Base-by-base conservation (phyloP, 164 flowering plant species). In the Paratinospora sagittata region DNA sequence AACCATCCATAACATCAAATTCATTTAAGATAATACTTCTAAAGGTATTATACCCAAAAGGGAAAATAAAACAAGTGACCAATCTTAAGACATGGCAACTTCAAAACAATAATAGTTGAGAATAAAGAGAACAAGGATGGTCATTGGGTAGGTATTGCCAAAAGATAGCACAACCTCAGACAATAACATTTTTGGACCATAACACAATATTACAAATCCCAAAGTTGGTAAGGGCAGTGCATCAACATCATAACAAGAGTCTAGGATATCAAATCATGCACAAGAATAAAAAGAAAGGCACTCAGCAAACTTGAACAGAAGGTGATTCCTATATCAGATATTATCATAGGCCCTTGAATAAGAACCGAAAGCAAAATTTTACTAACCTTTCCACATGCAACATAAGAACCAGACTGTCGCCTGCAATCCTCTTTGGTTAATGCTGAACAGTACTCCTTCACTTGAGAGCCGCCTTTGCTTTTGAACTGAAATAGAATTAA, bases 401-500 rank as follows among this genome's bases (percentile, higher is more conserved):
- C 78, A 73, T 76, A 89, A 58, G 92, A 89, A 77, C 88, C 82
- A 81, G 87, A 70, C 70, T 89, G 92, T 36, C 88, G 93, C 45
- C 99, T 75, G 72, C 99, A 95, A 77, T 95, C 99, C 80, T 95
- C 99, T 81, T 95, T 95, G 10, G 99, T 95, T 27, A 95, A 83
- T 27, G 91, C 86, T 19, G 90, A 69, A 74, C 99, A 95, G 65
- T 95, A 95, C 77, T 86, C 90, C 85, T 91, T 91, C 36, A 95
- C 75, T 76, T 92, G 97, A 45, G 99, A 87, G 60, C 99, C 98
- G 67, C 98, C 99, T 87, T 90, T 95, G 69, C 92, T 92, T 79
- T 95, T 95, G 79, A 95, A 95, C 99, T 95, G 83, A 73, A 81
- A 81, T 34, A 64, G 65, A 70, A 70, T 17, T 55, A 27, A 57